Conservation (phyloP, 169 alveolate genomes). For the Plasmodium berghei region DNA sequence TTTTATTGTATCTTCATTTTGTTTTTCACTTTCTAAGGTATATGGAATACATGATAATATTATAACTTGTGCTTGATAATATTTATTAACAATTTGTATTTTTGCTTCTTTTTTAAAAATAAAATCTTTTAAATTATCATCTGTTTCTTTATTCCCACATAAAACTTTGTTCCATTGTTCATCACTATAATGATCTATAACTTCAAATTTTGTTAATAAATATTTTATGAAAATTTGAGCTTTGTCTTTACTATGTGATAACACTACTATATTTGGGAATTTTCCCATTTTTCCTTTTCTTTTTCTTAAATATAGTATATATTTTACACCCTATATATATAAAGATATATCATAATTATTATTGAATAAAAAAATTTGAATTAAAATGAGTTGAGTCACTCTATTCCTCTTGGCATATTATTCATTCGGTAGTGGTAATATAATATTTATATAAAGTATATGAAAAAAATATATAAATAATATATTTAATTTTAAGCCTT, state of each 20-base stretch:
- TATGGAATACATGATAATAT: constrained; percentile 25
- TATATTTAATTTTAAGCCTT: no score
- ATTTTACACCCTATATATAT: background rate
- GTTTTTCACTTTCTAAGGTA: background rate
- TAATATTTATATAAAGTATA: no score
- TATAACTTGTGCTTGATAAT: constrained; percentile 38
- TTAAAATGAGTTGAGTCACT: no score
- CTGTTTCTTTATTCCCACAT: background rate
- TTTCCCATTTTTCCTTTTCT: constrained; percentile 1
- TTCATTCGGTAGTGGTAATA: no score
- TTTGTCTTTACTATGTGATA: constrained; percentile 28
- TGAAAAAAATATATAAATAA: no score
- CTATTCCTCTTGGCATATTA: no score
- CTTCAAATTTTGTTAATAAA: constrained; percentile 17
- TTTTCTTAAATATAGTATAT: background rate
- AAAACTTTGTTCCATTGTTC: constrained; percentile 7
- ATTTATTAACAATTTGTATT: constrained; percentile 49
- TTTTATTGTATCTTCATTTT: background rate
- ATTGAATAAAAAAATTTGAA: background rate
- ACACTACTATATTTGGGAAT: constrained; percentile 39
- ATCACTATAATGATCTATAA: constrained; percentile 21
- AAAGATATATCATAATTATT: background rate
- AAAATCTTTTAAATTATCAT: background rate
- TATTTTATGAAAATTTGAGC: constrained; percentile 5
- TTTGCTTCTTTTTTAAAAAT: constrained; percentile 23